These are phyloP conservation scores for Cardamine chenopodiifolia DNA, from an alignment of 345 rosid species.

Conservation along the genomic window DNA sequence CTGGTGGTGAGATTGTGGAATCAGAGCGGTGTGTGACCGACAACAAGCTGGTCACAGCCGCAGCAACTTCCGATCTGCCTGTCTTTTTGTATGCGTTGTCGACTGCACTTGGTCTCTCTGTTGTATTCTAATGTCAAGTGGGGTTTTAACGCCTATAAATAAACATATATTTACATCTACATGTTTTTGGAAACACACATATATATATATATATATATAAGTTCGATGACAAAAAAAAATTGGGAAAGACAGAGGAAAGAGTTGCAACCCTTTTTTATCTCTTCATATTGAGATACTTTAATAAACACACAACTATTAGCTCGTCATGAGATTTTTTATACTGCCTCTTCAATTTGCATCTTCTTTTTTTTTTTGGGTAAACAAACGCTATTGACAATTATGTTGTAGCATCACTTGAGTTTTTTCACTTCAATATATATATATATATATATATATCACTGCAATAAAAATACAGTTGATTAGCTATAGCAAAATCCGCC, in stretches of 20 bases:
- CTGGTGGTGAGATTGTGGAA: constrained; percentile 52
- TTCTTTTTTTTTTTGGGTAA: neutral
- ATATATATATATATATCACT: too few species aligned
- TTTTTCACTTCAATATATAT: too few species aligned
- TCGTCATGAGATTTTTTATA: neutral
- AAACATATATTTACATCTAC: neutral
- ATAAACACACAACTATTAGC: neutral
- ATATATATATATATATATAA: too few species aligned
- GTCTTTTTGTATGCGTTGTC: constrained; percentile 47
- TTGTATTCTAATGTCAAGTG: constrained; percentile 38
- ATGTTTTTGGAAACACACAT: neutral
- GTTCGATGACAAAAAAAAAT: too few species aligned
- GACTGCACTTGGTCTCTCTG: constrained; percentile 47
- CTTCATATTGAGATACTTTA: neutral
- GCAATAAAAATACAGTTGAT: neutral
- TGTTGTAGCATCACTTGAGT: neutral
- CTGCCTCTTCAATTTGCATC: neutral
- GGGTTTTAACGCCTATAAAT: neutral
- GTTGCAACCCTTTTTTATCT: neutral
- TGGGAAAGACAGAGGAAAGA: neutral
- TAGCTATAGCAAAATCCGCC: neutral
- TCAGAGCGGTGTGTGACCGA: constrained; percentile 44
- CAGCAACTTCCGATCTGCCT: constrained; percentile 46
- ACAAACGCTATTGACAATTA: neutral
- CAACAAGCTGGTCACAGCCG: constrained; percentile 54